Evolutionary conservation across 176 grass and related monocot species (phyloP).

Genomic region (Bonia amplexicaulis): DNA sequence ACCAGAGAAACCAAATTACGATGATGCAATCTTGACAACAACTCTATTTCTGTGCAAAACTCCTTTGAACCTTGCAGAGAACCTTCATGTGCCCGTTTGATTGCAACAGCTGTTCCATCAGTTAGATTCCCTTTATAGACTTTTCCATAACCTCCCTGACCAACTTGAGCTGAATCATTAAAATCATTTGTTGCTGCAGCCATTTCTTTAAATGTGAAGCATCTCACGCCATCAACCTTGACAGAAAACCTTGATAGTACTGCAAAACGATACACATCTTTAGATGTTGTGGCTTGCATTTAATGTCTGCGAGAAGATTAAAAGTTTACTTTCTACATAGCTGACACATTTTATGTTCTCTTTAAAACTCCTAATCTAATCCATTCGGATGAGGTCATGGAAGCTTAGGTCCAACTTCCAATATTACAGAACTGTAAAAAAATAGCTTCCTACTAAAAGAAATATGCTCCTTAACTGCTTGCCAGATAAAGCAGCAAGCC

Average conservation of each 20-base stretch:
- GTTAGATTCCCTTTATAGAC: slow-evolving; percentile 76
- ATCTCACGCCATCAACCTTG: slow-evolving; percentile 77
- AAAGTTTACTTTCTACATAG: neutral
- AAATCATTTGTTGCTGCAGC: slow-evolving; percentile 64
- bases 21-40: slow-evolving; percentile 91
- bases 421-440: neutral
- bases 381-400: neutral
- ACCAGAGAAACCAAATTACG: slow-evolving; percentile 90
- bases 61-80: slow-evolving; percentile 92
- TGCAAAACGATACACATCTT: slow-evolving; percentile 34
- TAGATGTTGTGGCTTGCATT: slow-evolving; percentile 10
- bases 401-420: neutral
- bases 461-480: neutral
- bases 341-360: neutral
- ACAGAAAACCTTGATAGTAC: slow-evolving; percentile 62
- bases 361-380: neutral
- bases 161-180: slow-evolving; percentile 60
- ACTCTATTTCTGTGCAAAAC: slow-evolving; percentile 88
- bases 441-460: neutral
- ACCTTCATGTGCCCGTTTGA: slow-evolving; percentile 88
- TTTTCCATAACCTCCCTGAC: slow-evolving; percentile 92
- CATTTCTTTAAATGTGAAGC: slow-evolving; percentile 88
- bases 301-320: neutral
- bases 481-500: neutral
- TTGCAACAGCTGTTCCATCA: slow-evolving; percentile 73